Percentiles rank a stretch among this genome's conserved stretches.
Evolutionary conservation across 345 rosid genomes (phyloP).

Genomic region (Arabis alpina): DNA sequence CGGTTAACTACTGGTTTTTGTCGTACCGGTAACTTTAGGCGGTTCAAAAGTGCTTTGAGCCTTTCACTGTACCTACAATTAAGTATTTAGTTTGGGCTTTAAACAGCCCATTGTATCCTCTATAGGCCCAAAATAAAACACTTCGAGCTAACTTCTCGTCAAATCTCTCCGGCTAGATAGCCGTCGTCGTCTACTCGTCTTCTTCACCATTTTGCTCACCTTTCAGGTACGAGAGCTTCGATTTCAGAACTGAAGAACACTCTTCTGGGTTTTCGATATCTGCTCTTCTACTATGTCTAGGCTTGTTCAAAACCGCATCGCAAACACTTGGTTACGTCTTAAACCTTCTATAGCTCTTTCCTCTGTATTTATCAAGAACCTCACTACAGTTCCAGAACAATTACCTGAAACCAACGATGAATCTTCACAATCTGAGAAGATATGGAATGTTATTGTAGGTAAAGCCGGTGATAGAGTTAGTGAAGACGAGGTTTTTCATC

Average conservation of each 20-base stretch:
- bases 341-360: constrained; percentile 36
- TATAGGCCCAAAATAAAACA: background rate
- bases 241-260: background rate
- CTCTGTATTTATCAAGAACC: constrained; percentile 28
- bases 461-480: constrained; percentile 47
- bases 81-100: too few species aligned
- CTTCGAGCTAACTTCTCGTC: background rate
- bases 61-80: too few species aligned
- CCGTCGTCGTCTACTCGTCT: constrained; percentile 24
- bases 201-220: constrained; percentile 7
- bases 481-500: constrained; percentile 54
- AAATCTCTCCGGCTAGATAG: constrained; percentile 1
- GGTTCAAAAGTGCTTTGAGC: too few species aligned
- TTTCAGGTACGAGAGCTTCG: constrained; percentile 19
- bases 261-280: constrained; percentile 16
- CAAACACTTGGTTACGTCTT: constrained; percentile 26
- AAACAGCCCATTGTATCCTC: background rate
- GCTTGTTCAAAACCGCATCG: constrained; percentile 31
- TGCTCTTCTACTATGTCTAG: constrained; percentile 43
- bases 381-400: constrained; percentile 31
- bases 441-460: constrained; percentile 40
- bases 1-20: too few species aligned
- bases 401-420: constrained; percentile 29
- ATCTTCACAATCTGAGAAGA: constrained; percentile 25
- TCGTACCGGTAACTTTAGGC: too few species aligned